Conservation (phyloP, 495 filamentous ascomycete genomes). For the Achaetomiella virescens region DNA sequence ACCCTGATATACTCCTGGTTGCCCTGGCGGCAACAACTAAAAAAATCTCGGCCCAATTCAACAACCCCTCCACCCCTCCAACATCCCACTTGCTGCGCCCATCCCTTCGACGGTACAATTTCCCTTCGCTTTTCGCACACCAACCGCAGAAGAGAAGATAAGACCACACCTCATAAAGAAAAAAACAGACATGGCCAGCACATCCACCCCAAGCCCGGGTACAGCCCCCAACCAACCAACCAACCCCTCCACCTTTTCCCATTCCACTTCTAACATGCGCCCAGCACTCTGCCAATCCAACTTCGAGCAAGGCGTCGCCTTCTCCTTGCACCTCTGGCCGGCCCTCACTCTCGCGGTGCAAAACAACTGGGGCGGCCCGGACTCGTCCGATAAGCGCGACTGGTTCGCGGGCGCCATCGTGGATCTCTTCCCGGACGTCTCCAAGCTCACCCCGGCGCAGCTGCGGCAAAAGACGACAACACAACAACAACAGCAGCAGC, state of each 20-base stretch:
- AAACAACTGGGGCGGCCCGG: slow-evolving; percentile 82
- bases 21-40: slow-evolving; percentile 4
- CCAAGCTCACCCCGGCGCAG: slow-evolving; percentile 31
- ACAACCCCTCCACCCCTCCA: slow-evolving; percentile 14
- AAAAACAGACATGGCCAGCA: slow-evolving; percentile 11
- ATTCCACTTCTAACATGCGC: slow-evolving; percentile 16
- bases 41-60: slow-evolving; percentile 9
- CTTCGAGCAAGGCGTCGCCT: slow-evolving; percentile 77
- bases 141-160: neutral
- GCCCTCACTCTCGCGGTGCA: slow-evolving; percentile 81
- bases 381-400: slow-evolving; percentile 80
- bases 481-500: neutral
- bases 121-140: neutral
- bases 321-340: slow-evolving; percentile 75
- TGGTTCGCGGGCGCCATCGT: slow-evolving; percentile 90
- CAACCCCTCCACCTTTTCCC: neutral
- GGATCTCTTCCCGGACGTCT: slow-evolving; percentile 64
- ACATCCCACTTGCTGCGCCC: neutral
- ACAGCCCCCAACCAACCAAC: neutral
- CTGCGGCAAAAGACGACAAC: slow-evolving; percentile 1
- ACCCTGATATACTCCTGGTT: neutral
- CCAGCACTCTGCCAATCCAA: slow-evolving; percentile 62
- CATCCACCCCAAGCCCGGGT: slow-evolving; percentile 16
- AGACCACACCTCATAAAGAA: neutral
- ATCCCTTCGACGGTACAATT: neutral